Conservation (phyloP, 2,329 filamentous ascomycete species). For the Falciphora oryzae region DNA sequence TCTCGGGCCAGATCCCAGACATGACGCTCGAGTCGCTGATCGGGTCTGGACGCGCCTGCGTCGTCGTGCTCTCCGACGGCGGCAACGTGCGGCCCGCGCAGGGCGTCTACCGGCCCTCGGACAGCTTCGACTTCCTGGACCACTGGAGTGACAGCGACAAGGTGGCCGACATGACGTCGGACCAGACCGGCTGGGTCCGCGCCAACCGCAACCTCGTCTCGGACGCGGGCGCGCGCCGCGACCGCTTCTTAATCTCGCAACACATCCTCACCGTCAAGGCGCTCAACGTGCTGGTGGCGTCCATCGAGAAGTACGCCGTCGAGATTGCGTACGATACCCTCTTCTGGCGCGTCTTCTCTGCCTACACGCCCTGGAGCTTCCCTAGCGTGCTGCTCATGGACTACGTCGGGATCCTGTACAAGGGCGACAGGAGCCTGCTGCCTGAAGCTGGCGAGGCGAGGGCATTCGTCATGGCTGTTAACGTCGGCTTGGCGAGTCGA, state of each 20-base stretch:
- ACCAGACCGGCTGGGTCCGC: constrained; percentile 14
- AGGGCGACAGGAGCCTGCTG: constrained; percentile 6
- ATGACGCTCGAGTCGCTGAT: constrained; percentile 19
- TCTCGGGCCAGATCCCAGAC: constrained; percentile 15
- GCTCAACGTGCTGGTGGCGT: constrained; percentile 19
- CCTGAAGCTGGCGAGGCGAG: constrained; percentile 6
- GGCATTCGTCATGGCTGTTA: constrained; percentile 10
- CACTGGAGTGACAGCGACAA: constrained; percentile 24
- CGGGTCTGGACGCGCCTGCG: constrained; percentile 25
- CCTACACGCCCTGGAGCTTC: constrained; percentile 16
- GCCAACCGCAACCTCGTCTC: constrained; percentile 21
- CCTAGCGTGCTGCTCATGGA: constrained; percentile 17
- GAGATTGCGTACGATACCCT: constrained; percentile 27
- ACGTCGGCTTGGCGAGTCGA: constrained; percentile 10
- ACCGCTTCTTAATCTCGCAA: constrained; percentile 24
- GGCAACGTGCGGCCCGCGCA: constrained; percentile 21
- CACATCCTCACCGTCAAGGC: constrained; percentile 25
- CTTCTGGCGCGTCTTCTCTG: constrained; percentile 26
- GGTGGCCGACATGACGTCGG: constrained; percentile 7
- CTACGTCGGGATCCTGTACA: constrained; percentile 12
- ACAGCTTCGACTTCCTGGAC: constrained; percentile 21
- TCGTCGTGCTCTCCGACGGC: constrained; percentile 25
- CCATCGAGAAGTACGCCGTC: constrained; percentile 24
- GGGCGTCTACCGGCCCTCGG: constrained; percentile 24
- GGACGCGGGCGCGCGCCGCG: constrained; percentile 18